Evolutionary conservation across 2,329 filamentous ascomycete genomes (phyloP), one percentile per base, ranked within the genome.

Genomic region (Nakataea oryzae): DNA sequence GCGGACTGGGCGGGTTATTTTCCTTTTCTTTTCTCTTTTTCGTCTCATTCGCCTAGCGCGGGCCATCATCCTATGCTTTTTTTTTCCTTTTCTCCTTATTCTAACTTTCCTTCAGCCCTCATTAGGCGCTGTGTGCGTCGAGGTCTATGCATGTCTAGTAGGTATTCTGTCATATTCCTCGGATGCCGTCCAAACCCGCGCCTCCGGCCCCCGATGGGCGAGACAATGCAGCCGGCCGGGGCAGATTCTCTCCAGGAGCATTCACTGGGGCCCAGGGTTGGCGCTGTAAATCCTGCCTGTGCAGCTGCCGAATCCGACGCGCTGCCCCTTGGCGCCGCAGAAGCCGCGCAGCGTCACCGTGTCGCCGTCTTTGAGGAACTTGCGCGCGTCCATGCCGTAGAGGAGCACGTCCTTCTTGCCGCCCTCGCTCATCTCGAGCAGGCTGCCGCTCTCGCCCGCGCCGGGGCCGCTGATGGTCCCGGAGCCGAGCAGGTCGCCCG

Each of bases 391-490:
- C 71, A 75, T 75, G 11, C 74, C 74, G 27, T 68, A 67, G 28
- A 79, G 70, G 65, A 74, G 67, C 26, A 79, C 67, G 14, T 76
- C 73, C 64, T 74, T 74, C 70, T 76, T 78, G 9, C 79, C 79
- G n/a, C 73, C 74, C 59, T 76, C 72, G 27, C 71, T 78, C 70
- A 79, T 70, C 71, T 81, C 79, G 24, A 80, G 67, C 62, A 81
- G 63, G 64, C 77, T 77, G 8, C 79, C 78, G 41, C 73, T 71
- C 67, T 78, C 72, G 6, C 66, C 66, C 1, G 68, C 61, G 0
- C 63, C 66, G 4, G 69, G 72, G 3, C 79, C 78, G 67, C 78
- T 80, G 68, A 95, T 93, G 1, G 90, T 95, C 3, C 90, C 90
- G 2, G 87, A 90, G 2, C 89, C 90, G 11, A 96, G 75, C 56